phyloP scores from a whole-genome alignment of 2,329 filamentous ascomycete genomes.

The Waltergamsia citrina region DNA sequence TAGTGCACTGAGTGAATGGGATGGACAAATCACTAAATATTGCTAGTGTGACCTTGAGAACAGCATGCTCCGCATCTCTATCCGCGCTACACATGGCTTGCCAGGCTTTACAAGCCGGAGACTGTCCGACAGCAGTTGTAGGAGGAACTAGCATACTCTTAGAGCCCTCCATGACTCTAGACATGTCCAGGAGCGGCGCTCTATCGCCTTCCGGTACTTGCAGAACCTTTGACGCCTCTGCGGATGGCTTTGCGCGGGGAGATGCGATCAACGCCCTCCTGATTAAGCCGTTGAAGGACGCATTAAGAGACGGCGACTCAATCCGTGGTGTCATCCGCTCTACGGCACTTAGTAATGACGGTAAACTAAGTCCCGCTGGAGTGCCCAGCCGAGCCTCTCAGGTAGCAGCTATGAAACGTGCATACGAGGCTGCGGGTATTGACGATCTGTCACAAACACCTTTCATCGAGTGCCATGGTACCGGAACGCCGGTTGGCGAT shows the following conservation, averaged over 20 bases:
- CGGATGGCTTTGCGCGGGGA: slow-evolving; percentile 35
- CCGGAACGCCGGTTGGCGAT: slow-evolving; percentile 33
- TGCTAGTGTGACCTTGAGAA: slow-evolving; percentile 2
- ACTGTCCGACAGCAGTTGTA: slow-evolving; percentile 2
- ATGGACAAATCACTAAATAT: too few species aligned
- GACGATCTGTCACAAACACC: slow-evolving; percentile 11
- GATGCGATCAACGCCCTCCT: slow-evolving; percentile 31
- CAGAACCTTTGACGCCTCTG: slow-evolving; percentile 25
- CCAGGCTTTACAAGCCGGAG: slow-evolving; percentile 1
- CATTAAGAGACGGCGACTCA: slow-evolving; percentile 31
- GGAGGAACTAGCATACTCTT: slow-evolving; percentile 3
- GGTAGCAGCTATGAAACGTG: slow-evolving; percentile 23
- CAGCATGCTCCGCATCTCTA: slow-evolving; percentile 4
- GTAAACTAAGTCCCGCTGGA: slow-evolving; percentile 24
- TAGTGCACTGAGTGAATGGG: too few species aligned
- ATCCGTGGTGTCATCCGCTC: slow-evolving; percentile 23
- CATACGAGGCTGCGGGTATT: slow-evolving; percentile 20
- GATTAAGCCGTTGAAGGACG: slow-evolving; percentile 31
- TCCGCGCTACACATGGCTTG: slow-evolving; percentile 2
- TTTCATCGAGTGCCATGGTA: slow-evolving; percentile 32
- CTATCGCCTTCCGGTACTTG: slow-evolving; percentile 15
- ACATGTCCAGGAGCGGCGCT: slow-evolving; percentile 13
- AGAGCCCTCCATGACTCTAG: slow-evolving; percentile 3
- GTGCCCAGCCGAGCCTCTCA: slow-evolving; percentile 25
- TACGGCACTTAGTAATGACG: slow-evolving; percentile 25